Evolutionary conservation across 2,329 filamentous ascomycete genomes (phyloP).

Genomic region (Tympanopsis confertula): DNA sequence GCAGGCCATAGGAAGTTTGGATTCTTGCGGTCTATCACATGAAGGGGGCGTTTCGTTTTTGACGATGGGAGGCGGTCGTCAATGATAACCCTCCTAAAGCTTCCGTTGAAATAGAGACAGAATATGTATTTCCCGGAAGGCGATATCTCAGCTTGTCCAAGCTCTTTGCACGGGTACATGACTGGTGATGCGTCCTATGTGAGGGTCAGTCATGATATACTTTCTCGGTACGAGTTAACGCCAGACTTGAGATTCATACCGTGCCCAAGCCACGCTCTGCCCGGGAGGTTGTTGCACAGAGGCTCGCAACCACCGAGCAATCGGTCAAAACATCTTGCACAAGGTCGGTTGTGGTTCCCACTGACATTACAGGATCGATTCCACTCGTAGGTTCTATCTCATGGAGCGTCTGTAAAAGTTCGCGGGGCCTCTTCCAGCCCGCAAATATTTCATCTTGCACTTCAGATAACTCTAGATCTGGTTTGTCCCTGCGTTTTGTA

Average conservation of each 20-base stretch:
- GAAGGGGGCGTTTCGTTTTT: slow-evolving; percentile 62
- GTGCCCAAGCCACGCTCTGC: slow-evolving; percentile 57
- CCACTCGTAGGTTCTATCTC: no score
- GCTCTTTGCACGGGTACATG: neutral
- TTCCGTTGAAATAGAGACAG: slow-evolving; percentile 91
- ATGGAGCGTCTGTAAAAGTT: slow-evolving; percentile 39
- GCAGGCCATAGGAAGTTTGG: slow-evolving; percentile 81
- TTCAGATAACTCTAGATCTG: slow-evolving; percentile 60
- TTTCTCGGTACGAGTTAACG: no score
- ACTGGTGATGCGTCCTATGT: neutral
- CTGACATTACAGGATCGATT: neutral
- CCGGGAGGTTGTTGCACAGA: slow-evolving; percentile 70
- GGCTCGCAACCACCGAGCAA: slow-evolving; percentile 90
- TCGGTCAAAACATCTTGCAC: slow-evolving; percentile 94
- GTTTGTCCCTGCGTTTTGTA: slow-evolving; percentile 43
- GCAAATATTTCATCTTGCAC: slow-evolving; percentile 67
- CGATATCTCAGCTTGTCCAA: neutral
- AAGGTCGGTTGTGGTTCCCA: slow-evolving; percentile 45
- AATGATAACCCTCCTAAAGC: slow-evolving; percentile 73
- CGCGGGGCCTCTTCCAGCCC: slow-evolving; percentile 68
- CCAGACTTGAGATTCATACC: slow-evolving; percentile 30
- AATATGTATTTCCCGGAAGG: slow-evolving; percentile 73
- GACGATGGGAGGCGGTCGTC: slow-evolving; percentile 80
- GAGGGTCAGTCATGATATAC: neutral
- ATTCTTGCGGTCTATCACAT: slow-evolving; percentile 78